Evolutionary conservation across 345 rosid genomes (phyloP), one percentile per base, ranked within the genome.

Genomic region (Diplotaxis tenuifolia): DNA sequence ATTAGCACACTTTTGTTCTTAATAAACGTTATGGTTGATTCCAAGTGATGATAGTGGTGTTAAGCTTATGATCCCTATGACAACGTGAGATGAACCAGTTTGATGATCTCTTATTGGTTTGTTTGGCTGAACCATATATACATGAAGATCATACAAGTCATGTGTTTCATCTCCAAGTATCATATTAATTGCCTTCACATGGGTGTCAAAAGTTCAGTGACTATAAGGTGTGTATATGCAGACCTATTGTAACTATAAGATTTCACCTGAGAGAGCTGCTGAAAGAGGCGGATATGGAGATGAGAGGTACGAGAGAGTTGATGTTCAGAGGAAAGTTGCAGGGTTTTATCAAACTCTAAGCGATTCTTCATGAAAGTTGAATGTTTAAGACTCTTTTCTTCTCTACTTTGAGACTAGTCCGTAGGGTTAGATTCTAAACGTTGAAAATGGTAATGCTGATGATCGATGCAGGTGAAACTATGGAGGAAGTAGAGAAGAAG

Each of bases 261-360:
- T 90, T 79, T 67, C 83, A 7, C 93, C 96, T 19, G 98, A 90
- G 86, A 89, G 82, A 88, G 97, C 98, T 72, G 92, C 97, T 0
- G 92, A 91, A 73, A 89, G 98, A 84, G 97, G 98, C 67, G 99
- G 97, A 67, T 92, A 88, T 62, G 96, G 99, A 36, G 89, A 80
- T 18, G 99, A 94, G 89, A 86, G 97, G 74, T 94, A 94, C 20
- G 99, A 94, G 73, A 81, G 77, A 28, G 84, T 91, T 22, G 96
- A 94, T 76, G 88, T 94, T 81, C 96, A 94, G 79, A 85, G 14
- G 65, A 89, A 88, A 76, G 97, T 94, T 6, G 86, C 89, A 5
- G 76, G 76, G 27, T 72, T 75, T 67, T 89, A 91, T 72, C 82
- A 72, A 78, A 78, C 82, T 67, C 88, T 87, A 4, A 79, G 66